phyloP scores from a whole-genome alignment of 2,329 filamentous ascomycete species.

The Mycosphaerella arachidis region DNA sequence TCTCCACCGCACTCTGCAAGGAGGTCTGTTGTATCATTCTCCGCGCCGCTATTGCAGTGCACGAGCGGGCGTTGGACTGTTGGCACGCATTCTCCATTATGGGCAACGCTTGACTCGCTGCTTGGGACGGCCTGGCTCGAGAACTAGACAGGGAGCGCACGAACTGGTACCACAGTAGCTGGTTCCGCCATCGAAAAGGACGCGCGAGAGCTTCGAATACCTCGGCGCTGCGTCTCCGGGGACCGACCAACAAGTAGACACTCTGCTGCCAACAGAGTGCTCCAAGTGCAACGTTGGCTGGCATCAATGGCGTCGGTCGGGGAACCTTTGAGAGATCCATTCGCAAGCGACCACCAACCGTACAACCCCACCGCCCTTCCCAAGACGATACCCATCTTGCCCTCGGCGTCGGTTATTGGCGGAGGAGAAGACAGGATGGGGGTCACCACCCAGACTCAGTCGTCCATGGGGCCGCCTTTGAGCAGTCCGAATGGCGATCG shows the following conservation, averaged over 20 bases:
- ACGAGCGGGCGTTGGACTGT: not conserved
- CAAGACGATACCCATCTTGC: conserved; percentile 30
- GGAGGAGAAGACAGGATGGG: conserved; percentile 29
- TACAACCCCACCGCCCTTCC: conserved; percentile 17
- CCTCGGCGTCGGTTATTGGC: conserved; percentile 23
- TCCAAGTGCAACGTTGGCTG: not conserved
- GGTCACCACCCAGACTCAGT: conserved; percentile 19
- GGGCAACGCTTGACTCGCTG: conserved; percentile 1
- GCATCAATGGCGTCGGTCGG: conserved; percentile 42
- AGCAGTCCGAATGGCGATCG: conserved; percentile 28
- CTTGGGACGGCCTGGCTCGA: conserved; percentile 2
- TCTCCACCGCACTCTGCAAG: not conserved
- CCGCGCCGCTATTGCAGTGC: not conserved
- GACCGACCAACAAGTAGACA: not conserved
- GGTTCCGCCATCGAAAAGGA: conserved; percentile 4
- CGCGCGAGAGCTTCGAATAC: not conserved
- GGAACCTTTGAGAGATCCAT: conserved; percentile 36
- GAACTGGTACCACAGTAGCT: conserved; percentile 5
- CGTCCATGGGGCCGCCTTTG: conserved; percentile 29
- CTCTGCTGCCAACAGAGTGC: not conserved
- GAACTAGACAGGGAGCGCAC: conserved; percentile 3
- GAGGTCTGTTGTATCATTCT: not conserved
- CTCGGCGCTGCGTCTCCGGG: not conserved
- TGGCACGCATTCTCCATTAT: not conserved
- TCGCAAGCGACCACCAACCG: conserved; percentile 24